Evolutionary conservation across 1,139 yeast genomes (phyloP).

Genomic region (Nakaseomyces nivariensis): DNA sequence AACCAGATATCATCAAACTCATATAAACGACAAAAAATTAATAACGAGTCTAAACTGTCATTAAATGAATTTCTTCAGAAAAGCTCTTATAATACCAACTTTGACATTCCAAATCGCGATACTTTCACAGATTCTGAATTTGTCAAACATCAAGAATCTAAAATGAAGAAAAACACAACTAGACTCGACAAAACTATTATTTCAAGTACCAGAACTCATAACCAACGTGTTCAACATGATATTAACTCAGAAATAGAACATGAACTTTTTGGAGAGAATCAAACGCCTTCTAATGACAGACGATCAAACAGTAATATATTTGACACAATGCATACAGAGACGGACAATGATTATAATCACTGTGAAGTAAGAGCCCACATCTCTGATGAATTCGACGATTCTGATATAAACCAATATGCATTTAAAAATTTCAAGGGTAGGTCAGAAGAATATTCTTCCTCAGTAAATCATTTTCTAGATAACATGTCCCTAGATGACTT

Average conservation of each 20-base stretch:
- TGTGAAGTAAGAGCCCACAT: slow-evolving; percentile 1
- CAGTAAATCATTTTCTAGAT: slow-evolving; percentile 12
- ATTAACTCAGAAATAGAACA: not conserved
- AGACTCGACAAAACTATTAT: not conserved
- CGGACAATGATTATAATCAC: not conserved
- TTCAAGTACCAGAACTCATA: not conserved
- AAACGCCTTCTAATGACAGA: not conserved
- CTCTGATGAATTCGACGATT: slow-evolving; percentile 2
- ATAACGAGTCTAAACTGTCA: not conserved
- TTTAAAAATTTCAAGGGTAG: not conserved
- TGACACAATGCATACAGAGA: not conserved
- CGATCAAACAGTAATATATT: not conserved
- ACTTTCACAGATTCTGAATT: not conserved
- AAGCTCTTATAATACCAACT: not conserved
- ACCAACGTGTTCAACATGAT: not conserved
- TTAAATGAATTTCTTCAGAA: not conserved
- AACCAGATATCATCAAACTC: not conserved
- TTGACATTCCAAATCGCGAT: not conserved
- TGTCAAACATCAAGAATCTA: not conserved
- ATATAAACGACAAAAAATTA: not conserved
- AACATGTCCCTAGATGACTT: slow-evolving; percentile 16
- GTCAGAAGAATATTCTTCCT: not conserved
- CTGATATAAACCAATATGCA: slow-evolving; percentile 1
- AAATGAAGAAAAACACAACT: not conserved
- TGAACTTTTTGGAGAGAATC: not conserved